Conservation (phyloP, 2,329 filamentous ascomycete species). For the Blumeria graminis region DNA sequence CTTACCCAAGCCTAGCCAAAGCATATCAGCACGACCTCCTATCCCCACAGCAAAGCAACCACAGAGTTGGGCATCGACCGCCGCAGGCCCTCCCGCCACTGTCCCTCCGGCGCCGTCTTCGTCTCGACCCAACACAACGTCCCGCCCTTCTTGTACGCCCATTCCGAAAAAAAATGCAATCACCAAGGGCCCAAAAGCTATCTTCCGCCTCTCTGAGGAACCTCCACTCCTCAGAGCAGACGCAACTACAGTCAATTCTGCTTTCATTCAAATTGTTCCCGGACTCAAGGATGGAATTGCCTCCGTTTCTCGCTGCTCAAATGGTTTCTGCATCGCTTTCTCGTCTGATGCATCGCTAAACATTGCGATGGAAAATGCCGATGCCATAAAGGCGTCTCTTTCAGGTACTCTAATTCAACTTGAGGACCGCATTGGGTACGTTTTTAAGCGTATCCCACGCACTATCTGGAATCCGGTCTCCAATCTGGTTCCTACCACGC, state of each 20-base stretch:
- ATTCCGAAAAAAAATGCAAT: background rate
- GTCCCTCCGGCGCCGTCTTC: background rate
- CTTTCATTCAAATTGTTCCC: background rate
- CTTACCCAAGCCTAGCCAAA: background rate
- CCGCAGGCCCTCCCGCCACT: background rate
- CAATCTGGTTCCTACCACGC: background rate
- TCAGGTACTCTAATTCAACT: background rate
- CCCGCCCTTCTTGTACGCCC: background rate
- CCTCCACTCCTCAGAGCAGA: background rate
- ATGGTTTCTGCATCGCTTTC: background rate
- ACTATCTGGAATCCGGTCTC: background rate
- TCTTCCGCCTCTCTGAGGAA: background rate
- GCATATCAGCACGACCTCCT: background rate
- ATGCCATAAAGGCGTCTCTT: background rate
- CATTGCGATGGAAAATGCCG: background rate
- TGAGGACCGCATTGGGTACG: background rate
- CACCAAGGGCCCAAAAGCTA: background rate
- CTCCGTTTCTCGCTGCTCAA: background rate
- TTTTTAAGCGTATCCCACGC: background rate
- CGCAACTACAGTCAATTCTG: background rate
- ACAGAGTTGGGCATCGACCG: background rate
- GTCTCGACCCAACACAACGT: background rate
- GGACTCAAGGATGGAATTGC: background rate
- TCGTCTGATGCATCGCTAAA: background rate
- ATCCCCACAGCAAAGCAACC: background rate